Percentiles rank a stretch among this genome's conserved stretches.
Evolutionary conservation across 345 rosid genomes (phyloP).

Genomic region (Rhodomyrtus tomentosa): DNA sequence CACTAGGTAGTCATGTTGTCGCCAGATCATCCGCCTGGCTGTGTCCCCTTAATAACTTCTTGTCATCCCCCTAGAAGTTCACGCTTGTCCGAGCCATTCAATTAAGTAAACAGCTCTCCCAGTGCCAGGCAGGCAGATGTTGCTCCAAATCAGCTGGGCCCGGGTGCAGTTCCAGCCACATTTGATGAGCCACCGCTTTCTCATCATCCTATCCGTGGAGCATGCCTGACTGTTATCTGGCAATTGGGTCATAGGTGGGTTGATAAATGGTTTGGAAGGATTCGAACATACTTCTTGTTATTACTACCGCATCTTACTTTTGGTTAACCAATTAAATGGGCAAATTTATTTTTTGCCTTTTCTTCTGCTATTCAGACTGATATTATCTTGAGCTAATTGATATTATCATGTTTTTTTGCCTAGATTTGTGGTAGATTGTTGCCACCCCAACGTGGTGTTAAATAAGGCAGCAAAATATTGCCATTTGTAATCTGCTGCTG

Average conservation of each 20-base stretch:
- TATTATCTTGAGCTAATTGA: background rate
- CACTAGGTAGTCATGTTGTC: conserved; percentile 6
- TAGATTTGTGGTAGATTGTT: conserved; percentile 44
- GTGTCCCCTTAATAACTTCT: conserved; percentile 42
- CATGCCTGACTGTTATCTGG: background rate
- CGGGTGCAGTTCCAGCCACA: conserved; percentile 36
- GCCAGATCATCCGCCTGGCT: conserved; percentile 31
- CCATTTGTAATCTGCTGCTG: conserved; percentile 78
- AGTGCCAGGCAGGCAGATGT: conserved; percentile 42
- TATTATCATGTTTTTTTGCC: background rate
- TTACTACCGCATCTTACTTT: background rate
- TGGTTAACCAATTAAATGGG: background rate
- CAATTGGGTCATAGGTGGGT: background rate
- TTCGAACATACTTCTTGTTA: background rate
- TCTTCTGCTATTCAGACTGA: too few species aligned
- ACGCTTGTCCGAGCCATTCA: conserved; percentile 46
- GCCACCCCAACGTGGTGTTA: conserved; percentile 65
- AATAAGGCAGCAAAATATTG: conserved; percentile 58
- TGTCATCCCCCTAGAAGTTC: conserved; percentile 55
- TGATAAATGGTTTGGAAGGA: background rate
- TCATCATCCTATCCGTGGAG: conserved; percentile 18
- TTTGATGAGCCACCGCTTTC: conserved; percentile 71
- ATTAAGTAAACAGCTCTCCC: too few species aligned
- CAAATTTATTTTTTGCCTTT: background rate
- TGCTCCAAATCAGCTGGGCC: conserved; percentile 40